These are phyloP conservation scores for Neoscytalidium dimidiatum DNA, from an alignment of 2,329 filamentous ascomycete species.

Conservation along the genomic window DNA sequence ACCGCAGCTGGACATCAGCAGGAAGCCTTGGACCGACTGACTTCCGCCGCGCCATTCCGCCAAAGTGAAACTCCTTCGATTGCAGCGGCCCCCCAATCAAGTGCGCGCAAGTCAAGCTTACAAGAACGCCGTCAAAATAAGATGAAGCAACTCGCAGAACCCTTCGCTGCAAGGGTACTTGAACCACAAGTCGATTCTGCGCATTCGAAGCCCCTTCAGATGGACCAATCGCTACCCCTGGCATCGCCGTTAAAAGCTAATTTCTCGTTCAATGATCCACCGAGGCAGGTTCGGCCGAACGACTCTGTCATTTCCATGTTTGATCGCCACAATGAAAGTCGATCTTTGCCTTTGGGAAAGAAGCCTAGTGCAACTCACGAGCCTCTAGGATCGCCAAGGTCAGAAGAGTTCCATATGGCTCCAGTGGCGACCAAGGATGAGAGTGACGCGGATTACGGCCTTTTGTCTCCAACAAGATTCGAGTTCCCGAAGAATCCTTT, in stretches of 20 bases:
- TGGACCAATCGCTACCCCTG: not conserved
- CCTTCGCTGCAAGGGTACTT: not conserved
- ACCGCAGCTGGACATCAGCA: conserved; percentile 3
- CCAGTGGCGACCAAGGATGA: conserved; percentile 27
- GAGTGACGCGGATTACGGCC: conserved; percentile 40
- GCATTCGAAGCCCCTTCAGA: not conserved
- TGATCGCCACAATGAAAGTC: conserved; percentile 4
- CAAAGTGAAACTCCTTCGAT: not conserved
- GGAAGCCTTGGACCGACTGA: not conserved
- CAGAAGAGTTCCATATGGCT: conserved; percentile 38
- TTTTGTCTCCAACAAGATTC: conserved; percentile 43
- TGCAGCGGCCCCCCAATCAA: not conserved
- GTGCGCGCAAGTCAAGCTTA: conserved; percentile 3
- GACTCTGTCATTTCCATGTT: conserved; percentile 20
- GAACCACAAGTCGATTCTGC: not conserved
- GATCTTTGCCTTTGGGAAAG: not conserved
- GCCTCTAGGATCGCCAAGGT: conserved; percentile 38
- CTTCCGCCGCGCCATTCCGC: not conserved
- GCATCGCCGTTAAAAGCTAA: conserved; percentile 14
- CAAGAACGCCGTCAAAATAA: conserved; percentile 19
- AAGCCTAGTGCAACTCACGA: not conserved
- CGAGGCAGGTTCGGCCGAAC: conserved; percentile 12
- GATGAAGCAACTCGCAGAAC: conserved; percentile 10
- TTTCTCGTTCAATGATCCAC: conserved; percentile 14
- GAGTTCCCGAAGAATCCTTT: conserved; percentile 41